Base-by-base conservation (phyloP, 192 early-diverging fungal genomes). In the Bifiguratus adelaidae region DNA sequence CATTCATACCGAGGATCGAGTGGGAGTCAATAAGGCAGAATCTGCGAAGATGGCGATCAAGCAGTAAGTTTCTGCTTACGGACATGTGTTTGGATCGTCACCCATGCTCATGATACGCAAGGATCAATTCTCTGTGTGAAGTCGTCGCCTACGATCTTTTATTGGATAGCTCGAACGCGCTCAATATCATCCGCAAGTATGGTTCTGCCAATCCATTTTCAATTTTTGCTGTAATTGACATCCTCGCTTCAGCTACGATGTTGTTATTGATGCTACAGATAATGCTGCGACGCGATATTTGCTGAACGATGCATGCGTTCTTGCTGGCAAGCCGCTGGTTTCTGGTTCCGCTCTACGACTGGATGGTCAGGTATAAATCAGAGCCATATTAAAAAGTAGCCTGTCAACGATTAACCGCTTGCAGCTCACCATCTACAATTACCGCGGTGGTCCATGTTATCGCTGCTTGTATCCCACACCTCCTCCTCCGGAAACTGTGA, bases 241-340 rank as follows among this genome's bases (percentile, higher is more conserved):
- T 24, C 13, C 19, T 41, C 46, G 23, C 55, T 16, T 24, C 28
- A 74, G 70, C 1, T 96, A 89, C 52, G 88, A 92, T 52, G 71
- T 94, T 7, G 73, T 98, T 0, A 61, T 98, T 2, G 95, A 98
- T 55, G 81, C 81, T 3, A 87, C 91, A 0, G 95, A 98, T 63
- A 98, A 98, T 66, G 91, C 89, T 2, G 87, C 91, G 1, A 95
- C 95, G 0, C 77, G 92, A 28, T 98, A 98, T 58, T 71, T 98
- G 19, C 53, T 98, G 26, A 98, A 91, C 67, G 95, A 98, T 54
- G 88, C 87, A 2, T 88, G 88, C 58, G 88, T 98, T 9, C 47
- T 98, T 30, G 54, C 74, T 7, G 66, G 71, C 0, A 88, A 92
- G 21, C 81, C 88, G 6, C 65, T 96, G 7, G 85, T 98, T 2